These are phyloP conservation scores for Zymoseptoria brevis DNA, from an alignment of 2,329 filamentous ascomycete genomes.

Conservation along the genomic window DNA sequence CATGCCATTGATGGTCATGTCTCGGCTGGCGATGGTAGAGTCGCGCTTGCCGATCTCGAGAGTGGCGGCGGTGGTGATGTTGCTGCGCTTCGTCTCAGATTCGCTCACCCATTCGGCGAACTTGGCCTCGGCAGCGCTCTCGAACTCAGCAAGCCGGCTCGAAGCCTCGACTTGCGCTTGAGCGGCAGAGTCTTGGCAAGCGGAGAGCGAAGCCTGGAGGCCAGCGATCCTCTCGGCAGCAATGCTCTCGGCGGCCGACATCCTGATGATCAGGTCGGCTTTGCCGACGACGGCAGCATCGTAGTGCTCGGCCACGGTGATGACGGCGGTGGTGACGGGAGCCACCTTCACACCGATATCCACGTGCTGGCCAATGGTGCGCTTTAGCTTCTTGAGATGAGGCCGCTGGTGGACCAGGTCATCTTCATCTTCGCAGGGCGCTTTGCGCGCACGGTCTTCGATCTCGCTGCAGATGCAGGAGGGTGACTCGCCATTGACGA, in stretches of 20 bases:
- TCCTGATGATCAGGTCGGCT: background rate
- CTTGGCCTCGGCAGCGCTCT: background rate
- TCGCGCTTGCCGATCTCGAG: background rate
- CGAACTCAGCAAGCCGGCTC: background rate
- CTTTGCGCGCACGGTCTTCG: background rate
- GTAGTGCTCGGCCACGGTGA: background rate
- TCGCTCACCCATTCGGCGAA: background rate
- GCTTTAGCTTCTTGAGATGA: background rate
- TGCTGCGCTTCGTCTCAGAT: background rate
- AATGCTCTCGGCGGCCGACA: background rate
- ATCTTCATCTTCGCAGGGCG: background rate
- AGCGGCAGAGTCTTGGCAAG: too few relatives aligned
- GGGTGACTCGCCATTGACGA: background rate
- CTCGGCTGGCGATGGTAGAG: background rate
- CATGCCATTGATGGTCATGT: background rate
- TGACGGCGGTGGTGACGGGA: background rate
- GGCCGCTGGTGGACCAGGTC: background rate
- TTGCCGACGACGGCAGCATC: background rate
- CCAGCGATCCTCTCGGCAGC: background rate
- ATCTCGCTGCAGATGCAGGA: background rate
- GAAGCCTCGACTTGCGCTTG: background rate
- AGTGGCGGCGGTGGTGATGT: background rate
- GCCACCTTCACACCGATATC: background rate
- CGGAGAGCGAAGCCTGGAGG: background rate
- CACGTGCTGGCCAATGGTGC: background rate